Percentiles rank a stretch among this genome's conserved stretches.
Conservation (phyloP, 305 asterid genomes). For the Caryopteris hybrid region DNA sequence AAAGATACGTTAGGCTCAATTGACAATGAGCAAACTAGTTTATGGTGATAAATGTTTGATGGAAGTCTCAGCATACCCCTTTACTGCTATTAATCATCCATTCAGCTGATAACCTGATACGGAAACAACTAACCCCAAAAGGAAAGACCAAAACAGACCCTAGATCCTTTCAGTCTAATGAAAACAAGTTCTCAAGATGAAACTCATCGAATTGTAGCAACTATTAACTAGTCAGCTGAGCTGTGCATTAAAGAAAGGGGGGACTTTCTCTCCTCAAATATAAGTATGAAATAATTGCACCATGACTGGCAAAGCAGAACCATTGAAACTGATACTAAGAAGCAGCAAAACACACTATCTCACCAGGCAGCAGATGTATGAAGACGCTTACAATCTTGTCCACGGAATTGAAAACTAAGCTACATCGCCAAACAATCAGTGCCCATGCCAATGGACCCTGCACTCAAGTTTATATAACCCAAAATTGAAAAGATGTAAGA, state of each 20-base stretch:
- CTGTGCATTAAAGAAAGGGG: not conserved
- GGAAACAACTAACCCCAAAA: not conserved
- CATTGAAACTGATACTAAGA: not conserved
- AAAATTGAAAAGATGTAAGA: slow-evolving; percentile 2
- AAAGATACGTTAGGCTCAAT: not conserved
- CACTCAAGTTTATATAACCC: slow-evolving; percentile 11
- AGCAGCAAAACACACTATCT: slow-evolving; percentile 15
- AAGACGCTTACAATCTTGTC: slow-evolving; percentile 97
- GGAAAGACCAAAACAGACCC: not conserved
- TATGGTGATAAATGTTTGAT: not conserved
- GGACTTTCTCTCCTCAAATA: not conserved
- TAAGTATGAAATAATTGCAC: not conserved
- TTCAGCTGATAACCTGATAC: not conserved
- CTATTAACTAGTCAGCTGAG: not conserved
- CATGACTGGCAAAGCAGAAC: not conserved
- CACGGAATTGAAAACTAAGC: slow-evolving; percentile 94
- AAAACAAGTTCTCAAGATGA: not conserved
- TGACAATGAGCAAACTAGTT: not conserved
- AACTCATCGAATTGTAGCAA: not conserved
- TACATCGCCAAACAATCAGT: slow-evolving; percentile 89
- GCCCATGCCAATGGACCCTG: slow-evolving; percentile 99
- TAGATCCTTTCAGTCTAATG: not conserved
- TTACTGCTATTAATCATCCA: not conserved
- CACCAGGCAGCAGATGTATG: slow-evolving; percentile 97
- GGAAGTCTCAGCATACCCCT: not conserved